Base-by-base conservation (phyloP, 2,329 filamentous ascomycete genomes). In the Aspergillus hortae region DNA sequence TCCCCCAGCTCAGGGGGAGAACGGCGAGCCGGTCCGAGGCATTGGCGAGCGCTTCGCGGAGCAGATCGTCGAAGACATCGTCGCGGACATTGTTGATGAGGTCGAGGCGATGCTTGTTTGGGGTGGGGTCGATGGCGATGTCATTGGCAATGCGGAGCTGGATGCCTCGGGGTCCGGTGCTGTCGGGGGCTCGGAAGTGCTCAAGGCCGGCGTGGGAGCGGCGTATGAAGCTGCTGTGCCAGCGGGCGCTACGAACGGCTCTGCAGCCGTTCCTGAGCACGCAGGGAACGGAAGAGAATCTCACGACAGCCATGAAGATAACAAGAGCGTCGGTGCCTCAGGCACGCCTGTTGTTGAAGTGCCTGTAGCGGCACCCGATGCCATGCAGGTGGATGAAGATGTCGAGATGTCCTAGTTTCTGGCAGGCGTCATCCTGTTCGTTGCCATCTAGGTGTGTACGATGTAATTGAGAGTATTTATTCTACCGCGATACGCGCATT, bases 31-130 rank as follows among this genome's bases (percentile, higher is more conserved):
- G 27, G 63, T 70, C 17, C 80, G 83, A 32, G 77, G 89, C 0
- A 77, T 96, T 19, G 82, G 84, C 6, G 89, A 95, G 56, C 83
- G 94, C 30, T 97, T 91, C 71, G 84, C 85, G 53, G 92, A 99
- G 67, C 92, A 97, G 75, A 92, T 99, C 55, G 91, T 88, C 12
- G 94, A 99, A 73, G 94, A 99, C 64, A 79, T 96, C 21, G 82
- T 96, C 27, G 96, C 91, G 68, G 94, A 99, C 70, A 82, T 99
- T 48, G 80, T 97, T 30, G 94, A 99, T 65, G 94, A 99, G 73
- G 89, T 95, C 45, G 91, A 95, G 52, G 71, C 72, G 9, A 69
- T 71, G 66, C 74, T 94, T 89, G 74, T 95, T 84, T 86, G 70
- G 66, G 69, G 71, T n/a, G 67, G 64, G 25, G 59, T 68, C 14